A percentile compares a stretch with the other conserved stretches of the same genome.
These are phyloP conservation scores for Digitaria exilis DNA, from an alignment of 202 grass and related monocot genomes.

Conservation along the genomic window DNA sequence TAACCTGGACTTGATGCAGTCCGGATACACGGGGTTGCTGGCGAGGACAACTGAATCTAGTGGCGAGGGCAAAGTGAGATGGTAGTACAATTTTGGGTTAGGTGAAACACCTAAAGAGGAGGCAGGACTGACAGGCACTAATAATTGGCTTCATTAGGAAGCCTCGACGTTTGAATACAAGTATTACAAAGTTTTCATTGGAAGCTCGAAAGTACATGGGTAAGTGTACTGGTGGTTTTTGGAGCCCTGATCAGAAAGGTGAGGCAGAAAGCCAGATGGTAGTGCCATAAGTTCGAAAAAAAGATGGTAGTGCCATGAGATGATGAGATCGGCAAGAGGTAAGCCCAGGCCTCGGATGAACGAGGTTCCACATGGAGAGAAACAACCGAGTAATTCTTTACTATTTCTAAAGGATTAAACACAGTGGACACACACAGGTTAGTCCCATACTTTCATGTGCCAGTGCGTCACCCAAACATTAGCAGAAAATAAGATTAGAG, in stretches of 20 bases:
- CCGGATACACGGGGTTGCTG: neutral
- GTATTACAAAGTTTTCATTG: neutral
- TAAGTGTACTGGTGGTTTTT: neutral
- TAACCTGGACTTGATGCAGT: too few species aligned
- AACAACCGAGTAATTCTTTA: neutral
- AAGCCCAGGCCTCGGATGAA: neutral
- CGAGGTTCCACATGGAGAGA: neutral
- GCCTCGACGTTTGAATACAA: neutral
- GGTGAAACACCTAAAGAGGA: constrained; percentile 31
- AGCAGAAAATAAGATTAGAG: neutral
- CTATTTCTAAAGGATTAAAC: neutral
- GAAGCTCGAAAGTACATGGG: neutral
- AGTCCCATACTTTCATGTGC: too few species aligned
- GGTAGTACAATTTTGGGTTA: constrained; percentile 15
- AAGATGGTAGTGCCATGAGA: neutral
- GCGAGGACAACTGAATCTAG: neutral
- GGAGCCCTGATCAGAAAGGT: neutral
- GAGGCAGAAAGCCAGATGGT: neutral
- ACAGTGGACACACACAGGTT: neutral
- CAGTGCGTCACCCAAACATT: neutral
- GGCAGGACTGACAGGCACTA: neutral
- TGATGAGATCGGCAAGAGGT: neutral
- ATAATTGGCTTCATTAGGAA: neutral
- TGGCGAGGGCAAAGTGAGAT: neutral
- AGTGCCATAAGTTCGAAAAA: too few species aligned